A percentile compares a stretch with the other conserved stretches of the same genome.
Evolutionary conservation across 805 yeast species (phyloP).

Genomic region (Kuraishia ogatae): DNA sequence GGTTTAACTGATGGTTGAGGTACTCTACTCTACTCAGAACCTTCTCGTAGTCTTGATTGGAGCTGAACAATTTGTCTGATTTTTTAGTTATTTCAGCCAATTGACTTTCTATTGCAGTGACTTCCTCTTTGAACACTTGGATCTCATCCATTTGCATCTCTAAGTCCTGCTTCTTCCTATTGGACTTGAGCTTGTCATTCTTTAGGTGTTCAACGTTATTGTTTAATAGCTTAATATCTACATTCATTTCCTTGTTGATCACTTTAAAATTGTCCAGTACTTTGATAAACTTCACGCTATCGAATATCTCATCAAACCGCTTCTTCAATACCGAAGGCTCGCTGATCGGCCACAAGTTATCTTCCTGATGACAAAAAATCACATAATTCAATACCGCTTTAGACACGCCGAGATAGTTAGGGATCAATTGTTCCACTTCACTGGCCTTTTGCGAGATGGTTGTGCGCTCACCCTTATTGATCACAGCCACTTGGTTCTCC

Average conservation of each 20-base stretch:
- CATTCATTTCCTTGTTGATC: slow-evolving; percentile 68
- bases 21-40: slow-evolving; percentile 56
- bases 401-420: slow-evolving; percentile 80
- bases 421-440: slow-evolving; percentile 77
- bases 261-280: slow-evolving; percentile 74
- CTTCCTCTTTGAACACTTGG: slow-evolving; percentile 35
- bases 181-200: slow-evolving; percentile 67
- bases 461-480: slow-evolving; percentile 57
- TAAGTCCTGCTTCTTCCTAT: slow-evolving; percentile 41
- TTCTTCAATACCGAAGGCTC: slow-evolving; percentile 87
- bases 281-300: slow-evolving; percentile 87
- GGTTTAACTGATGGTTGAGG: slow-evolving; percentile 35
- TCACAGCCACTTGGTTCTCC: slow-evolving; percentile 77
- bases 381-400: slow-evolving; percentile 85
- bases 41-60: slow-evolving; percentile 77
- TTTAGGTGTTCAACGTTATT: slow-evolving; percentile 73
- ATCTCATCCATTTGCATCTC: slow-evolving; percentile 33
- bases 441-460: slow-evolving; percentile 75
- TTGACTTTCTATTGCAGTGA: slow-evolving; percentile 36
- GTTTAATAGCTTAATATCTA: slow-evolving; percentile 67
- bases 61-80: slow-evolving; percentile 55
- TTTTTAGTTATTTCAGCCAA: slow-evolving; percentile 47
- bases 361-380: slow-evolving; percentile 96
- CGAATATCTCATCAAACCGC: slow-evolving; percentile 92
- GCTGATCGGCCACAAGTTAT: slow-evolving; percentile 89